Conservation (phyloP, 371 early-diverging fungal genomes). For the Lichtheimia hyalospora region DNA sequence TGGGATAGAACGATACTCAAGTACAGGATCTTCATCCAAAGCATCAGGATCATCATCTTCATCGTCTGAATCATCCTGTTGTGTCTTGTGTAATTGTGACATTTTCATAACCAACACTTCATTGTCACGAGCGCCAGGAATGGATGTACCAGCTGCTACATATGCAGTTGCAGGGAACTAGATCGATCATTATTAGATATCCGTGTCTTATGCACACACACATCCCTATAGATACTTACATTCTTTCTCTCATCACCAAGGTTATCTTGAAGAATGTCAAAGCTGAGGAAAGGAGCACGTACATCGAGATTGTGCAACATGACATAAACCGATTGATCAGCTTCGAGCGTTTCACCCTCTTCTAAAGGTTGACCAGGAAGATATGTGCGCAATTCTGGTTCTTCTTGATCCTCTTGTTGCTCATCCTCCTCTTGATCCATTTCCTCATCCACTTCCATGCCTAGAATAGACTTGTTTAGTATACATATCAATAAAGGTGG, state of each 20-base stretch:
- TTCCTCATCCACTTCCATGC: constrained; percentile 63
- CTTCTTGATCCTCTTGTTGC: constrained; percentile 45
- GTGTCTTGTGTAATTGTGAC: constrained; percentile 88
- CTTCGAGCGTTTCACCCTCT: constrained; percentile 89
- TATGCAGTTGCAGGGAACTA: constrained; percentile 90
- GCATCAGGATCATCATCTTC: constrained; percentile 80
- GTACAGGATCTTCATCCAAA: constrained; percentile 90
- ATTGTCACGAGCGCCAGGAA: constrained; percentile 80
- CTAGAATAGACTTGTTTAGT: constrained; percentile 6
- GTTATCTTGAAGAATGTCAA: constrained; percentile 87
- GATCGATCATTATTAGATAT: too few relatives aligned
- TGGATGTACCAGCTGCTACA: constrained; percentile 95
- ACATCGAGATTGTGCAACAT: constrained; percentile 93
- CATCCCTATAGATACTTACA: constrained; percentile 36
- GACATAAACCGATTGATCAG: constrained; percentile 92
- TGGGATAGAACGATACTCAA: constrained; percentile 79
- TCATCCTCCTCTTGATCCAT: constrained; percentile 53
- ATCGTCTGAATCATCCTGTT: constrained; percentile 77
- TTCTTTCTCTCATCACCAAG: constrained; percentile 80
- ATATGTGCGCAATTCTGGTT: constrained; percentile 73
- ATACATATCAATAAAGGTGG: not conserved
- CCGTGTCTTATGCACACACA: too few relatives aligned
- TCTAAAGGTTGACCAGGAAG: constrained; percentile 89
- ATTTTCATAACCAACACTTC: constrained; percentile 92
- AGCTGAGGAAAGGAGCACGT: constrained; percentile 96